Evolutionary conservation across 73 alveolate genomes (phyloP), one percentile per base, ranked within the genome.

Genomic region (Paramecium pentaurelia): DNA sequence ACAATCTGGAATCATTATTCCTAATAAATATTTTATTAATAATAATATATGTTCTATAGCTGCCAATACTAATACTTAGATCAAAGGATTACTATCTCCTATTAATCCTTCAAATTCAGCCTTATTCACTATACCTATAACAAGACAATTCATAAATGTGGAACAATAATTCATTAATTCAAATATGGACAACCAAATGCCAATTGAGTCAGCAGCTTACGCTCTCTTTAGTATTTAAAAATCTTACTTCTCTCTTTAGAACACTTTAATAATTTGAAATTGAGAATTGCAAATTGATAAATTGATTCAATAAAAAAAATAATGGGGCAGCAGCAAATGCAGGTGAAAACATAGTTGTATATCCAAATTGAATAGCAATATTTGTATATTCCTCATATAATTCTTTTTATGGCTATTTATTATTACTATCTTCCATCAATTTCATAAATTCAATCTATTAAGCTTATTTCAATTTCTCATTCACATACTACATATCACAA

Each of bases 91-190:
- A 14, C 37, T 34, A 37, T 60, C 83, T 6, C 87, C 87, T 73
- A 71, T 71, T 7, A 71, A 18, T 32, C 38, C 18, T 71, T 28
- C 32, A 12, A 71, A 32, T n/a, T 71, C 47, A 4, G 32, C 86
- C 54, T 40, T 73, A 37, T 73, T 73, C 20, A 28, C 87, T 8
- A 40, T 73, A 6, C 60, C 87, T 34, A 73, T 73, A 4, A 73
- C 87, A 14, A 73, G n/a, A 18, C 60, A 73, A 73, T 73, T 73
- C 87, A 73, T 73, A 40, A 73, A 73, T 34, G 87, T 32, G n/a
- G 87, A 34, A 34, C 87, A 14, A 16, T 73, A 73, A 73, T 73
- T 73, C 87, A 73, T 73, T 7, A 73, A 11, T 73, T 34, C 58
- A 5, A 73, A 71, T 8, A 73, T 73, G 32, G 64, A 73, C 8